Percentiles rank a stretch among this genome's conserved stretches.
Conservation (phyloP, 2,329 filamentous ascomycete species). For the Sporothrix protearum region DNA sequence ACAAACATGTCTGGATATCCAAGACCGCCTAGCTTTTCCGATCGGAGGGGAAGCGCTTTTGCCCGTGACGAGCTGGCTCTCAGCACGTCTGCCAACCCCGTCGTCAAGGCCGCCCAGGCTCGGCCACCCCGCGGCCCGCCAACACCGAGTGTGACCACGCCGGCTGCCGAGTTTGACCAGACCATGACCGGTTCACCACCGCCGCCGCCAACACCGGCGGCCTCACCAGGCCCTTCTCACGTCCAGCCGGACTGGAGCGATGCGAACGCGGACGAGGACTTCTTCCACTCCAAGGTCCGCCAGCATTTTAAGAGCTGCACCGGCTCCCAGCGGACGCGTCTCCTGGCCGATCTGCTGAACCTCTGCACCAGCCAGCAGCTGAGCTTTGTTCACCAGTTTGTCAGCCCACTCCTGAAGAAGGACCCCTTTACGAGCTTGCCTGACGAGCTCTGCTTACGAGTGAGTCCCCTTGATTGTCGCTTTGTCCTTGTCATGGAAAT, state of each 20-base stretch:
- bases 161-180: slow-evolving; percentile 60
- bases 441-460: slow-evolving; percentile 85
- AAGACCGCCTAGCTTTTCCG: slow-evolving; percentile 57
- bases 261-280: slow-evolving; percentile 75
- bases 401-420: slow-evolving; percentile 90
- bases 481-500: too few relatives aligned
- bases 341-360: slow-evolving; percentile 84
- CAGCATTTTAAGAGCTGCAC: slow-evolving; percentile 76
- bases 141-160: slow-evolving; percentile 63
- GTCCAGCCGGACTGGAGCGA: slow-evolving; percentile 69
- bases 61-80: slow-evolving; percentile 55
- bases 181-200: slow-evolving; percentile 59
- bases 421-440: slow-evolving; percentile 91
- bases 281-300: slow-evolving; percentile 73
- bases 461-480: too few relatives aligned
- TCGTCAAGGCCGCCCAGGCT: slow-evolving; percentile 51
- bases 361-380: slow-evolving; percentile 92
- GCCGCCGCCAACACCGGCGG: slow-evolving; percentile 62
- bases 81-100: slow-evolving; percentile 40
- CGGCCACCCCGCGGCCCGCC: slow-evolving; percentile 56
- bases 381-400: slow-evolving; percentile 94
- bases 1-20: slow-evolving; percentile 41
- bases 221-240: slow-evolving; percentile 60
- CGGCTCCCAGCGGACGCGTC: slow-evolving; percentile 70
- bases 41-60: slow-evolving; percentile 56